phyloP scores from a whole-genome alignment of 306 rosid genomes.

The Geum urbanum region DNA sequence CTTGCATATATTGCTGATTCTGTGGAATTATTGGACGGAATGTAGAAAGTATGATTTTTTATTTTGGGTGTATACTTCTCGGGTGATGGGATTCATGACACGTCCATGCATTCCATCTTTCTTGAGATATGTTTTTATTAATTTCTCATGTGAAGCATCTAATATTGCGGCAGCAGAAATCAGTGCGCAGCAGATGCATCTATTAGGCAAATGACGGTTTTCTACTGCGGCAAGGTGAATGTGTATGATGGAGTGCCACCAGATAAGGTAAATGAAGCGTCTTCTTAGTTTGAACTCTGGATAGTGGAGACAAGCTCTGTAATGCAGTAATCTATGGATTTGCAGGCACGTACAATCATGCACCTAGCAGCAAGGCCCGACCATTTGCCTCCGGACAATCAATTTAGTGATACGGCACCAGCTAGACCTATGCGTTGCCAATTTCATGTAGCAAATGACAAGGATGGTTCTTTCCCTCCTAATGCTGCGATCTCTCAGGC shows the following conservation, averaged over 20 bases:
- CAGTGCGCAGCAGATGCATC: constrained; percentile 46
- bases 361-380: constrained; percentile 79
- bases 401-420: constrained; percentile 42
- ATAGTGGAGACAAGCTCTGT: constrained; percentile 41
- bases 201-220: constrained; percentile 81
- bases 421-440: constrained; percentile 49
- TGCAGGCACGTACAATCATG: constrained; percentile 90
- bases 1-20: background rate
- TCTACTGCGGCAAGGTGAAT: constrained; percentile 96
- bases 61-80: background rate
- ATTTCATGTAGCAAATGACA: constrained; percentile 43
- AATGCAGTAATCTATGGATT: constrained; percentile 45
- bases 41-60: background rate
- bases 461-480: constrained; percentile 42
- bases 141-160: constrained; percentile 12
- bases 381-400: constrained; percentile 44
- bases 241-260: constrained; percentile 84
- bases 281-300: constrained; percentile 23
- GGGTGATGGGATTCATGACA: constrained; percentile 3
- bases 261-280: constrained; percentile 65
- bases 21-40: background rate
- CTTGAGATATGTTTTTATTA: background rate
- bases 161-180: constrained; percentile 51
- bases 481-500: constrained; percentile 46
- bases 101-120: background rate